phyloP scores from a whole-genome alignment of 345 rosid genomes.

The Aegle marmelos region DNA sequence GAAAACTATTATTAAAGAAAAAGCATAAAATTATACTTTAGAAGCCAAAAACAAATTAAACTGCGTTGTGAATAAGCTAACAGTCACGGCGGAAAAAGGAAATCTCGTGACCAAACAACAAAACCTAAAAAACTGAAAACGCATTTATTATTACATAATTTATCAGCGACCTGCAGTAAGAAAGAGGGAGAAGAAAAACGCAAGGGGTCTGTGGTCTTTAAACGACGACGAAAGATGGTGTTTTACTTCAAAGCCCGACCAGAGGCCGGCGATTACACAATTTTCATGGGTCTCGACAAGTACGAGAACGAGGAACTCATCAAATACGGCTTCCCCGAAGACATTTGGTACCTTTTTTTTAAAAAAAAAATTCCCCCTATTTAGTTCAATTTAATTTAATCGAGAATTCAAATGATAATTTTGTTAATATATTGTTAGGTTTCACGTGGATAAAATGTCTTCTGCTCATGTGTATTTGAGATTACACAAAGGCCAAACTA shows the following conservation, averaged over 20 bases:
- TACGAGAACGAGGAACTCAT: conserved; percentile 99
- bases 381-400: not conserved
- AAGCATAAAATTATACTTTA: too few species aligned
- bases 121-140: not conserved
- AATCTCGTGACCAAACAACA: not conserved
- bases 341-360: conserved; percentile 57
- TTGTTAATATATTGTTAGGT: conserved; percentile 44
- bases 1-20: too few species aligned
- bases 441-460: conserved; percentile 98
- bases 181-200: conserved; percentile 3
- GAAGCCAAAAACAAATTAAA: not conserved
- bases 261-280: conserved; percentile 95
- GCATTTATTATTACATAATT: too few species aligned
- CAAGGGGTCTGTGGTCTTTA: conserved; percentile 10
- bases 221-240: conserved; percentile 40
- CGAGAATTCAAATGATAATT: not conserved
- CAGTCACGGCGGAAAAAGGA: not conserved
- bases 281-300: conserved; percentile 99
- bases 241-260: conserved; percentile 95
- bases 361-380: not conserved
- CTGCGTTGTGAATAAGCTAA: not conserved
- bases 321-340: conserved; percentile 97
- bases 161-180: not conserved
- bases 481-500: conserved; percentile 78
- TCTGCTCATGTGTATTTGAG: conserved; percentile 97